Evolutionary conservation across 192 early-diverging fungal genomes (phyloP).

Genomic region (Gonapodya prolifera): DNA sequence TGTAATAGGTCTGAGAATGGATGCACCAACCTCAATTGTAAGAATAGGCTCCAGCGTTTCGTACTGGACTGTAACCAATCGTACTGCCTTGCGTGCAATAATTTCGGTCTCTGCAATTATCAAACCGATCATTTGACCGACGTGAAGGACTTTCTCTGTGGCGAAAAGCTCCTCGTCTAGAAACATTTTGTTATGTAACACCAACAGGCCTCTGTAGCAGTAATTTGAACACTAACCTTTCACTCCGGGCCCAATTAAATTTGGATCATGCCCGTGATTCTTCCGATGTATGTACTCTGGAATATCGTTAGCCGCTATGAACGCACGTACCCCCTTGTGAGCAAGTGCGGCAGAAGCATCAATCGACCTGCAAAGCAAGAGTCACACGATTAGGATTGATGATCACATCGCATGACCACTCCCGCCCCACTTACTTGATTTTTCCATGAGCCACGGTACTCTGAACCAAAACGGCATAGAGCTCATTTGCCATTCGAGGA

Average conservation of each 20-base stretch:
- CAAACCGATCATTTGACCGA: conserved; percentile 67
- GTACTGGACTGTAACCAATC: conserved; percentile 58
- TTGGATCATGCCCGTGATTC: conserved; percentile 19
- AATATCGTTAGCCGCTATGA: conserved; percentile 41
- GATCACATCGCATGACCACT: too few species aligned
- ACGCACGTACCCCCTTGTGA: background rate
- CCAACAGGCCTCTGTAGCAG: too few species aligned
- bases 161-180: conserved; percentile 78
- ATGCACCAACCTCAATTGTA: conserved; percentile 38
- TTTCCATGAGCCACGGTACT: conserved; percentile 53
- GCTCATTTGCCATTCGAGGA: conserved; percentile 52
- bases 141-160: conserved; percentile 41
- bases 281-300: conserved; percentile 37
- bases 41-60: conserved; percentile 55
- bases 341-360: conserved; percentile 1
- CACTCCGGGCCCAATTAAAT: conserved; percentile 33
- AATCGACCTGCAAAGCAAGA: background rate
- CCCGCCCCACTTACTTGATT: conserved; percentile 31
- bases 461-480: conserved; percentile 54
- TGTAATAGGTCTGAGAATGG: background rate
- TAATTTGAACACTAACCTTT: conserved; percentile 20
- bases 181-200: too few species aligned
- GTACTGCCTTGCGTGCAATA: conserved; percentile 54
- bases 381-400: too few species aligned
- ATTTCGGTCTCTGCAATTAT: conserved; percentile 57